These are phyloP conservation scores for Geotrichum europaeum DNA, from an alignment of 1,139 yeast genomes.

Conservation along the genomic window DNA sequence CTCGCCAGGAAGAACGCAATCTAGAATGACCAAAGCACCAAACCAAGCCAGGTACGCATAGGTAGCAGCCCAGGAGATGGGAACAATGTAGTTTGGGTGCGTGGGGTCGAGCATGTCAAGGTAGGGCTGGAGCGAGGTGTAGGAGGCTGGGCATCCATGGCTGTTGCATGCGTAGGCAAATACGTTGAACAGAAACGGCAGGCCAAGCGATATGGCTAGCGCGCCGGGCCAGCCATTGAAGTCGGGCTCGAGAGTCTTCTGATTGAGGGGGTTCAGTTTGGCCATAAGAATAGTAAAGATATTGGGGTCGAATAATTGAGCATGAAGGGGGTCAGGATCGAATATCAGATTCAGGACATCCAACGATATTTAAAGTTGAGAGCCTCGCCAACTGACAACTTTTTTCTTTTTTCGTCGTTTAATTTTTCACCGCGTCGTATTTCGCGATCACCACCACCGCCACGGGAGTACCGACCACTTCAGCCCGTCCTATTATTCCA, in stretches of 20 bases:
- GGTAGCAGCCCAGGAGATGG: conserved; percentile 45
- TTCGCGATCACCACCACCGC: neutral
- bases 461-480: neutral
- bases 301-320: neutral
- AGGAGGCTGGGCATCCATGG: conserved; percentile 32
- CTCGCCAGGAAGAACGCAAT: conserved; percentile 68
- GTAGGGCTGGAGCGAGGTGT: conserved; percentile 23
- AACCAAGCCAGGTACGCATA: conserved; percentile 72
- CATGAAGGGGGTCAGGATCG: neutral
- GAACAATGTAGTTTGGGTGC: conserved; percentile 8
- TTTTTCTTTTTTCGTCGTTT: neutral
- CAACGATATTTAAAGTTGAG: neutral
- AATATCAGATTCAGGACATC: neutral
- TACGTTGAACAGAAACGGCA: conserved; percentile 57
- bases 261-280: conserved; percentile 46
- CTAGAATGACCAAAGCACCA: conserved; percentile 54
- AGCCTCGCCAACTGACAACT: no score
- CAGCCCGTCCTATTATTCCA: neutral
- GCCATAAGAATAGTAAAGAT: conserved; percentile 2
- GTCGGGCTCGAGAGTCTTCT: conserved; percentile 62
- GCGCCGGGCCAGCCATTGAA: conserved; percentile 80
- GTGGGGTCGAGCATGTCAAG: conserved; percentile 16
- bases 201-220: conserved; percentile 52
- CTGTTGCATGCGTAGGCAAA: conserved; percentile 47
- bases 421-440: neutral